These are phyloP conservation scores for Ceratocystis ficicola DNA, from an alignment of 2,329 filamentous ascomycete genomes.

Conservation along the genomic window DNA sequence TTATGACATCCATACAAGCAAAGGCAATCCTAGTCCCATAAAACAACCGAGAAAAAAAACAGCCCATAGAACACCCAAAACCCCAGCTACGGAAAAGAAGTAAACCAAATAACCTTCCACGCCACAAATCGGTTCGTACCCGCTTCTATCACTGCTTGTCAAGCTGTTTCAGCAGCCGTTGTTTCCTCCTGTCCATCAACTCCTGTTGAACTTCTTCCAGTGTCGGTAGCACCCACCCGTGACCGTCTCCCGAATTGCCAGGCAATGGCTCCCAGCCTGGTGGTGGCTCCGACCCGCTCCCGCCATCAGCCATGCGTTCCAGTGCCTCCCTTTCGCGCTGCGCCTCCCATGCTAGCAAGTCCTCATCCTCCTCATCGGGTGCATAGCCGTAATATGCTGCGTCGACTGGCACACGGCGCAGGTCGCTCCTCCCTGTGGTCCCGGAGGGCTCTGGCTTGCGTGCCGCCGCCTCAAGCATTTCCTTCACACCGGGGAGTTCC, in stretches of 20 bases:
- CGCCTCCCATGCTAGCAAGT: slow-evolving; percentile 65
- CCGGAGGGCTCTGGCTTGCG: slow-evolving; percentile 44
- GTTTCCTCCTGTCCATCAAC: slow-evolving; percentile 71
- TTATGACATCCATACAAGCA: not conserved
- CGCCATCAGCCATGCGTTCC: slow-evolving; percentile 48
- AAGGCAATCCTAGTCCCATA: not conserved
- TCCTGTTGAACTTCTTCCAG: slow-evolving; percentile 91
- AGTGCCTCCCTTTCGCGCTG: slow-evolving; percentile 72
- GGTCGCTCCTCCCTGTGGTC: slow-evolving; percentile 54
- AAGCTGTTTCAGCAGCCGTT: slow-evolving; percentile 74
- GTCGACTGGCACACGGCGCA: slow-evolving; percentile 57
- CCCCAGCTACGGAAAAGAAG: slow-evolving; percentile 10
- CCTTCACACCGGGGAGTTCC: slow-evolving; percentile 89
- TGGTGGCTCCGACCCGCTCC: slow-evolving; percentile 27
- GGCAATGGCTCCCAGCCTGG: slow-evolving; percentile 73
- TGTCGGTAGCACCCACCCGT: slow-evolving; percentile 71
- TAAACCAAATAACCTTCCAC: slow-evolving; percentile 1
- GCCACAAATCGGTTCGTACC: not conserved
- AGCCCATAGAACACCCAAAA: slow-evolving; percentile 15
- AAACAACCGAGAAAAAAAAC: not conserved
- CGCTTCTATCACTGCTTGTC: slow-evolving; percentile 24
- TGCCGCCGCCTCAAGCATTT: slow-evolving; percentile 74
- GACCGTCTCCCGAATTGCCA: slow-evolving; percentile 73
- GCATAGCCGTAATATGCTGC: slow-evolving; percentile 95
- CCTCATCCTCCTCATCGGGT: slow-evolving; percentile 78